Conservation (phyloP, 176 grass and related monocot genomes). For the Bolboschoenus planiculmis region DNA sequence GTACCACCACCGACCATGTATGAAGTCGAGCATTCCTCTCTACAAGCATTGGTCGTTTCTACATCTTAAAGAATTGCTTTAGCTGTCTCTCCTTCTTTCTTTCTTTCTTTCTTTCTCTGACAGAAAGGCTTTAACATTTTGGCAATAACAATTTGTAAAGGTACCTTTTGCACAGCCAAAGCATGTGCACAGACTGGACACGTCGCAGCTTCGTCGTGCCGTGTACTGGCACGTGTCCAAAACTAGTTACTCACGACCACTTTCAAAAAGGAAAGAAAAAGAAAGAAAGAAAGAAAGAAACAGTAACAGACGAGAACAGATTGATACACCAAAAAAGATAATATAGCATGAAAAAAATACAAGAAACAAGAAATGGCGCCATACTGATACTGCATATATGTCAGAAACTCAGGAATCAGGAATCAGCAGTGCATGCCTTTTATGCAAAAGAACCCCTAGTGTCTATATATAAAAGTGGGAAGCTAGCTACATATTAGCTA, state of each 20-base stretch:
- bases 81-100: neutral
- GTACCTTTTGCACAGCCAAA: neutral
- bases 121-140: neutral
- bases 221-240: neutral
- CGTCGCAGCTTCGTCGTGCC: neutral
- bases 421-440: neutral
- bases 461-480: slow-evolving; percentile 22
- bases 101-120: neutral
- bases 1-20: neutral
- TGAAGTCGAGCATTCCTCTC: slow-evolving; percentile 16
- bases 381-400: neutral
- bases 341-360: neutral
- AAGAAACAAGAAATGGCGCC: neutral
- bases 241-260: neutral
- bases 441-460: slow-evolving; percentile 18
- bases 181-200: neutral
- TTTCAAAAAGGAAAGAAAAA: neutral
- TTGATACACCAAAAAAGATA: neutral
- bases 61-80: neutral
- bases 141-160: neutral
- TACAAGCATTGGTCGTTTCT: neutral
- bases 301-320: neutral
- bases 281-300: neutral
- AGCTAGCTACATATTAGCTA: neutral
- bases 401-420: no score